These are phyloP conservation scores for Pelargonium cotyledonis DNA, from an alignment of 441 rosid genomes.

Conservation along the genomic window DNA sequence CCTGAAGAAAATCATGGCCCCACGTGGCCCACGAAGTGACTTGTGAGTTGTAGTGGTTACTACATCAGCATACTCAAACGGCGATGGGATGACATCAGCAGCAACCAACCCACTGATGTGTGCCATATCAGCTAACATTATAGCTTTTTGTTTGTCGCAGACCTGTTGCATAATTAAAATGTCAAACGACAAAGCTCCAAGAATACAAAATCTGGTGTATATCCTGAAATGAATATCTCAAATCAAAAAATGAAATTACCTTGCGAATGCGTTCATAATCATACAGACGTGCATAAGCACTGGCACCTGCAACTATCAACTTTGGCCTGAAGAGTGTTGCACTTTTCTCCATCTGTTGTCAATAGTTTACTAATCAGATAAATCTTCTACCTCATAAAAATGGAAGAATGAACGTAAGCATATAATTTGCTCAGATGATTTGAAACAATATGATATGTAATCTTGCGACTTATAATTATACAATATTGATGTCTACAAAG, in stretches of 20 bases:
- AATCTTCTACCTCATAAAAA: background rate
- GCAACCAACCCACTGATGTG: slow-evolving; percentile 29
- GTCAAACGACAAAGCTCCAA: background rate
- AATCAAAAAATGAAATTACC: slow-evolving; percentile 11
- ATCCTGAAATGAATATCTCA: background rate
- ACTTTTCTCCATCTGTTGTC: slow-evolving; percentile 25
- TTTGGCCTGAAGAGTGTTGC: slow-evolving; percentile 28
- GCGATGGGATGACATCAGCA: slow-evolving; percentile 29
- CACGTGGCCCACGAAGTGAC: slow-evolving; percentile 31
- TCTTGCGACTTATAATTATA: too few species aligned
- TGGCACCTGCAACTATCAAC: slow-evolving; percentile 28
- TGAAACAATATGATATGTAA: background rate
- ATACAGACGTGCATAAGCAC: slow-evolving; percentile 30
- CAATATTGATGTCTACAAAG: too few species aligned
- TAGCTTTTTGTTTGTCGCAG: slow-evolving; percentile 29
- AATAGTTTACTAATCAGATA: background rate
- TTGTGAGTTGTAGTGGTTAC: slow-evolving; percentile 29
- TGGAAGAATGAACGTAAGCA: background rate
- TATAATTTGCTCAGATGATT: background rate
- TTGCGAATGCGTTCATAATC: slow-evolving; percentile 26
- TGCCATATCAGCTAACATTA: slow-evolving; percentile 28
- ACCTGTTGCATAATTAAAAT: slow-evolving; percentile 15
- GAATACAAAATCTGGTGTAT: background rate
- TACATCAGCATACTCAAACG: slow-evolving; percentile 28
- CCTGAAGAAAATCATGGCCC: slow-evolving; percentile 30